Base-by-base conservation (phyloP, 1,284 basidiomycete species). In the Puccinia hordei region DNA sequence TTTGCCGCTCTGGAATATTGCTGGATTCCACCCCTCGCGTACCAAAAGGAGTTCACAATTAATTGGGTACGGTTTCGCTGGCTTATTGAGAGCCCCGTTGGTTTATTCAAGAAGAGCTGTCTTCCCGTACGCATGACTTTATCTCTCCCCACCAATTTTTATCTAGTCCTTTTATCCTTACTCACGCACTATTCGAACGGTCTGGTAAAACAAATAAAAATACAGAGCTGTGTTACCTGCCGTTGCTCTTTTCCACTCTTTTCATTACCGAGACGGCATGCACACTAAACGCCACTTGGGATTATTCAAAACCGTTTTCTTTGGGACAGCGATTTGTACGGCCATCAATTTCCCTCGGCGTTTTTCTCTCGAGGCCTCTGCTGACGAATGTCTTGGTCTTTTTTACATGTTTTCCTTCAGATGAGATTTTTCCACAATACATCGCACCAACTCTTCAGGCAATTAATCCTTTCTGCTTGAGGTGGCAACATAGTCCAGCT, bases 381-480 rank as follows among this genome's bases (percentile, higher is more conserved):
- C n/a, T 46, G 44, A 44, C 44, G 10, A 15, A 75, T 66, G 38
- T 1, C 30, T 55, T 30, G 13, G 33, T n/a, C 30, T 24, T 51
- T 4, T n/a, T n/a, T n/a, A n/a, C 38, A 33, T 57, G 24, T 74
- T 9, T 75, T 44, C 5, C 41, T 17, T 1, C 30, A 80, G 78
- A 72, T 33, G 78, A 80, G 44, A 55, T 80, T 33, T 73, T 80
- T 13, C 78, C 78, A 24, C 78, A 80, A 30, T 80, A 80, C 44
- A 73, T 80, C 30, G 78, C 78, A n/a, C 78, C 78, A 17, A 80
- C 78, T 9, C 71, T 80, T 53, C 55, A 73, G 38, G 78, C 66
- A 4, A 24, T 80, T 38, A 80, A 61, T 73, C 71, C 71, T 46
- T 80, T 80, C 24, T 80, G 78, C 33, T 61, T 80, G 46, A 10